These are phyloP conservation scores for Chamaecrista fasciculata DNA, from an alignment of 306 rosid genomes.

Conservation along the genomic window DNA sequence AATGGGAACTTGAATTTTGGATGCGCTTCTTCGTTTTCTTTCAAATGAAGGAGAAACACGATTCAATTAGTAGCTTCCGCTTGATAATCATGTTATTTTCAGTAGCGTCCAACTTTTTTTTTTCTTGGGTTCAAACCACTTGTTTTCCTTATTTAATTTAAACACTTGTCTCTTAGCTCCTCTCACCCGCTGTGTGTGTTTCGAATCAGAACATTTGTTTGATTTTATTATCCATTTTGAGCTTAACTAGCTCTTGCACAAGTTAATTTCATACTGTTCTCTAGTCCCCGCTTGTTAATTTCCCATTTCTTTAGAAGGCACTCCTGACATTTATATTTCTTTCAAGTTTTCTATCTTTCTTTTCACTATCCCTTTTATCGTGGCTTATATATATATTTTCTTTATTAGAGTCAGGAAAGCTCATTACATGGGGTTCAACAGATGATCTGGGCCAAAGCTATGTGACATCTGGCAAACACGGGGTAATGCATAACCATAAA, in stretches of 20 bases:
- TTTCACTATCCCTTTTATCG: not conserved
- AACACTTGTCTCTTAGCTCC: not conserved
- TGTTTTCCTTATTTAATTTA: not conserved
- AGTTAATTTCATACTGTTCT: not conserved
- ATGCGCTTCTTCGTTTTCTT: not conserved
- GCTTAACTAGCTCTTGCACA: not conserved
- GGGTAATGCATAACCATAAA: slow-evolving; percentile 50
- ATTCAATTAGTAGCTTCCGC: slow-evolving; percentile 7
- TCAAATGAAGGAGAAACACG: not conserved
- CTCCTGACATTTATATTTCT: not conserved
- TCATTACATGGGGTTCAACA: slow-evolving; percentile 95
- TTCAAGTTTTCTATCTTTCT: not conserved
- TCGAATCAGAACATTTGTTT: not conserved
- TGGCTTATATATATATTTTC: slow-evolving; percentile 4
- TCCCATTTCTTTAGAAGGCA: not conserved
- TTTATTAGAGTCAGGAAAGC: slow-evolving; percentile 73
- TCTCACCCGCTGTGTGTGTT: not conserved
- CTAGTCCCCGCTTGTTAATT: not conserved
- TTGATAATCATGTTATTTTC: not conserved
- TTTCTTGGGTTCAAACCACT: not conserved
- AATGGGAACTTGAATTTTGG: not conserved
- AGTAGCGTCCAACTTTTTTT: not conserved
- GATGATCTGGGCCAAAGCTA: slow-evolving; percentile 98
- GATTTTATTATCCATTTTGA: not conserved
- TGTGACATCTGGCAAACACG: slow-evolving; percentile 92